Evolutionary conservation across 805 yeast species (phyloP), one percentile per base, ranked within the genome.

Genomic region (Spencermartinsiella europaea): DNA sequence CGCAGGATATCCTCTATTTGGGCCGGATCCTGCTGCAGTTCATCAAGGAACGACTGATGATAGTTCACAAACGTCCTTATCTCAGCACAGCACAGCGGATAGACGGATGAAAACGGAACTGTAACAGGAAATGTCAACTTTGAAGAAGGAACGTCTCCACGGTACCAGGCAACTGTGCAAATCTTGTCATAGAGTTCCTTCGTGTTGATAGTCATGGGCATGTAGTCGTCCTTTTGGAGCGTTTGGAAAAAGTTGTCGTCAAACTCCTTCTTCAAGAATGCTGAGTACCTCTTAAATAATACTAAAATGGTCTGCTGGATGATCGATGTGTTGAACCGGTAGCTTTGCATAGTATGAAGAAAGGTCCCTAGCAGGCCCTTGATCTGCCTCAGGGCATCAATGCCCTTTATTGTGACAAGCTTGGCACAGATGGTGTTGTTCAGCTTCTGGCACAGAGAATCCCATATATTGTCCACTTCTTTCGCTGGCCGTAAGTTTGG

Each of bases 21-120:
- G 27, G 76, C 78, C 17, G 81, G 71, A 35, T 79, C 76, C 52
- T 78, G 83, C 53, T 81, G 81, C 51, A 75, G 81, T 48, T 74
- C 79, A 42, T 77, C 77, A 35, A 85, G 66, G 58, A 90, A 93
- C 16, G 70, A 67, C n/a, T 77, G 70, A 43, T 85, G 74, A 49
- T 79, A 79, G 22, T 76, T 73, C 17, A 90, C 74, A 34, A 85
- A 79, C 15, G 79, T 74, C 45, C 87, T 74, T 16, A 86, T 65
- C 33, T 85, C 81, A 20, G 87, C 77, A 64, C 97, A 91, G 27
- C 88, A 79, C 67, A 87, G 83, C 21, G 95, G 90, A 58, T 88
- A 90, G 49, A 88, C 80, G 47, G 85, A 84, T 44, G 96, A 86
- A 60, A 91, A 93, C 14, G 98, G 97, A 44, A 91, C 67, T 0